phyloP scores from a whole-genome alignment of 2,329 filamentous ascomycete genomes.

The Aspergillus sp. region DNA sequence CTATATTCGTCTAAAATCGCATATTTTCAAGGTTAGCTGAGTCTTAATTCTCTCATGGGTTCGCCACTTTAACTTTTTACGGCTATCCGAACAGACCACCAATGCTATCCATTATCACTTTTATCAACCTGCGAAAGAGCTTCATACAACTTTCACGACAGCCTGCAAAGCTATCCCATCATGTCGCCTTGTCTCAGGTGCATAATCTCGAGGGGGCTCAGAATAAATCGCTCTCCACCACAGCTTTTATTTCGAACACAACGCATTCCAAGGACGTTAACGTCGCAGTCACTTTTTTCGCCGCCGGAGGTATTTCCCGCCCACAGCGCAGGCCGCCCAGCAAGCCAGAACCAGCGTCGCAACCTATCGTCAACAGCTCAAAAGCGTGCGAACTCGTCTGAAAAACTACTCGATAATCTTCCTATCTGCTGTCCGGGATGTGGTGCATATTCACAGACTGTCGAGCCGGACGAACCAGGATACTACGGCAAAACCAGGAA shows the following conservation, averaged over 20 bases:
- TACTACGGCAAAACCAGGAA: constrained; percentile 52
- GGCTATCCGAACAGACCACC: too few relatives aligned
- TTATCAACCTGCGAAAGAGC: constrained; percentile 1
- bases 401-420: constrained; percentile 24
- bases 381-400: constrained; percentile 6
- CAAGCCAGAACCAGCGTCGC: constrained; percentile 8
- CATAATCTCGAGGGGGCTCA: constrained; percentile 13
- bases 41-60: too few relatives aligned
- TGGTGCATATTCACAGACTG: constrained; percentile 55
- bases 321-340: background rate
- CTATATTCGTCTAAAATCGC: background rate
- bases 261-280: constrained; percentile 1
- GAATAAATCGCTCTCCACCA: background rate
- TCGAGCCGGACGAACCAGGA: constrained; percentile 51
- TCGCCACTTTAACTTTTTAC: too few relatives aligned
- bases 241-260: background rate
- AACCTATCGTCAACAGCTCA: constrained; percentile 13
- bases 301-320: constrained; percentile 1
- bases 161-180: constrained; percentile 6
- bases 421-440: constrained; percentile 59
- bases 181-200: constrained; percentile 26
- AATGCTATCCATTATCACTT: background rate
- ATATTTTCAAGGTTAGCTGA: background rate
- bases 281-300: constrained; percentile 4
- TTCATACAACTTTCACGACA: constrained; percentile 12